Base-by-base conservation (phyloP, 352 stramenopile genomes). In the Phytophthora kernoviae region DNA sequence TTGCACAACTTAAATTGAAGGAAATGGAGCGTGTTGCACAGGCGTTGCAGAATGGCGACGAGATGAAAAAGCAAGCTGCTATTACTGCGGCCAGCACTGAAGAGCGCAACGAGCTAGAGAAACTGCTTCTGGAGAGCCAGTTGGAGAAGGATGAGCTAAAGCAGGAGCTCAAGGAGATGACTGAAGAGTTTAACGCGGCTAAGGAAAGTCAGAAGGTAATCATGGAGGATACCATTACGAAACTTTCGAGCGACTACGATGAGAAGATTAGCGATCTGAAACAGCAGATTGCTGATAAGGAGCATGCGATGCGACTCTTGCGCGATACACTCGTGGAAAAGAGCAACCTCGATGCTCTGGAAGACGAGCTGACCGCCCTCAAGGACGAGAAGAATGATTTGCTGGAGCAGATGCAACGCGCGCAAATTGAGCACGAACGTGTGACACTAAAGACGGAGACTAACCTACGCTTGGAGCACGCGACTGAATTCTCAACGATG, bases 1-100 rank as follows among this genome's bases (percentile, higher is more conserved):
- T 89, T 43, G 68, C 80, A 1, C 83, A 86, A 43, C 54, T 90
- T 26, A 82, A 79, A 55, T 43, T 93, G 24, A 77, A 78, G 22
- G 77, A 90, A 52, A 74, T 89, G 62, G 80, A 93, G 26, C 71
- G 73, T 10, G 73, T 78, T 10, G 64, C 59, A 7, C 55, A 66
- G 22, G 57, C 59, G 15, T 57, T 68, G 2, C 58, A 70, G 41
- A 62, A 68, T 39, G 68, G 72, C 18, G 69, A 80, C 39, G 62
- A 73, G 24, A 65, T 65, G 48, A 68, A 72, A 39, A 47, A 73
- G 32, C 59, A 76, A 36, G 67, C 61, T 32, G 64, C 58, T 1
- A 30, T 72, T 10, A 67, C 62, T 17, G 73, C 62, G 26, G 63
- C 65, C 9, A 75, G 54, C 36, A 70, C 62, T 14, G 43, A 66